A percentile compares a stretch with the other conserved stretches of the same genome.
phyloP scores from a whole-genome alignment of 1,139 yeast species.

The Geotrichum australiense region DNA sequence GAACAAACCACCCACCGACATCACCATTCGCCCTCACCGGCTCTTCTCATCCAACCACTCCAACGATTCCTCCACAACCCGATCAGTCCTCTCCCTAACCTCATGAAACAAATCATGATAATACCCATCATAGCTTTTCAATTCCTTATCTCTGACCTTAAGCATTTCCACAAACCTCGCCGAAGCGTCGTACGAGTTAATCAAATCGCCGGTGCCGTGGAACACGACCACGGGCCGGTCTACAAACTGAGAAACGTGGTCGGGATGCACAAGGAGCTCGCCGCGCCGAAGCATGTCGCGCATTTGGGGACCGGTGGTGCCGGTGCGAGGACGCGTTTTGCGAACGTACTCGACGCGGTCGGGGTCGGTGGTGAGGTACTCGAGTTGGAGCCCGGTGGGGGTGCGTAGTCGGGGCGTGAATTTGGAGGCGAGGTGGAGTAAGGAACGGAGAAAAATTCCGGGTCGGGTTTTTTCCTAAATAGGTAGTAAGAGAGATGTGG shows the following conservation, averaged over 20 bases:
- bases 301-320: constrained; percentile 47
- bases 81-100: constrained; percentile 35
- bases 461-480: constrained; percentile 44
- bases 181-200: constrained; percentile 54
- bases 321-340: constrained; percentile 32
- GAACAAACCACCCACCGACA: too few relatives aligned
- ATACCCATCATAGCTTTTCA: constrained; percentile 33
- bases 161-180: constrained; percentile 41
- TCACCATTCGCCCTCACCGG: too few relatives aligned
- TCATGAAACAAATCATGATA: constrained; percentile 40
- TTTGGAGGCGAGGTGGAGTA: constrained; percentile 45
- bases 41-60: constrained; percentile 39
- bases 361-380: constrained; percentile 49
- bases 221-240: constrained; percentile 44
- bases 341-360: constrained; percentile 24
- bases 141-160: constrained; percentile 32
- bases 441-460: constrained; percentile 39
- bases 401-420: constrained; percentile 49
- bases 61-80: constrained; percentile 36
- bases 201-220: constrained; percentile 48
- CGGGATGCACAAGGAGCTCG: constrained; percentile 41
- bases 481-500: too few relatives aligned
- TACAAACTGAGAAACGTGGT: constrained; percentile 41
- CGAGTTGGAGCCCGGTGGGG: constrained; percentile 49
- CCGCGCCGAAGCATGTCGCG: constrained; percentile 67